Evolutionary conservation across 2,329 filamentous ascomycete genomes (phyloP).

Genomic region (Neospermospora avenae): DNA sequence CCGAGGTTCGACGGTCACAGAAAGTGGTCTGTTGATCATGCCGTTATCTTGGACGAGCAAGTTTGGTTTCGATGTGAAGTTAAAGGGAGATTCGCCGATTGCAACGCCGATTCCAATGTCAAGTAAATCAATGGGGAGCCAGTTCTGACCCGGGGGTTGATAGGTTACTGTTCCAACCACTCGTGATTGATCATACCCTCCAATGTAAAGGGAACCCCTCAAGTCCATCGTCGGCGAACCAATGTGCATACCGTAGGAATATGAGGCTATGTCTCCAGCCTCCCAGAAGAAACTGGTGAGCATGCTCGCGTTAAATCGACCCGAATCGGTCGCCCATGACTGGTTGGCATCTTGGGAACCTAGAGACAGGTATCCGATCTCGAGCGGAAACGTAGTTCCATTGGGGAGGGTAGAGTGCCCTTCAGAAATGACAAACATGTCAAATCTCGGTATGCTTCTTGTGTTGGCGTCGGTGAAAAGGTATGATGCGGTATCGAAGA

Average conservation of each 20-base stretch:
- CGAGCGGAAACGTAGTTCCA: conserved; percentile 6
- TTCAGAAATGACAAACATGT: no score
- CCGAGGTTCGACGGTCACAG: no score
- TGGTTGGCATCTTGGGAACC: conserved; percentile 16
- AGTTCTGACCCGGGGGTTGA: conserved; percentile 5
- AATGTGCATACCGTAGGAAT: conserved; percentile 24
- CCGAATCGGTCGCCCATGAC: neutral
- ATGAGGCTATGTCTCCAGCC: conserved; percentile 7
- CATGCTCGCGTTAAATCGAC: conserved; percentile 10
- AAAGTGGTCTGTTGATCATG: no score
- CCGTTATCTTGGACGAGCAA: no score
- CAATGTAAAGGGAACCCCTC: conserved; percentile 17
- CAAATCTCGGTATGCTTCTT: no score
- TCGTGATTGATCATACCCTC: conserved; percentile 22
- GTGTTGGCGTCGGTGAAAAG: no score
- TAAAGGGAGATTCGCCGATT: conserved; percentile 18
- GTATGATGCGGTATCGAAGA: no score
- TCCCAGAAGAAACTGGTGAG: conserved; percentile 5
- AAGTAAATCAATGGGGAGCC: conserved; percentile 15
- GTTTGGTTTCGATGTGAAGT: no score
- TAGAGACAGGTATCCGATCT: conserved; percentile 17
- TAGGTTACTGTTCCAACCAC: conserved; percentile 15
- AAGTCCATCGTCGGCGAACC: conserved; percentile 16
- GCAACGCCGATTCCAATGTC: conserved; percentile 18
- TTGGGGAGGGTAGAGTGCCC: conserved; percentile 13